Percentiles rank a stretch among this genome's conserved stretches.
These are phyloP conservation scores for Poteriospumella lacustris DNA, from an alignment of 108 stramenopile species.

Conservation along the genomic window DNA sequence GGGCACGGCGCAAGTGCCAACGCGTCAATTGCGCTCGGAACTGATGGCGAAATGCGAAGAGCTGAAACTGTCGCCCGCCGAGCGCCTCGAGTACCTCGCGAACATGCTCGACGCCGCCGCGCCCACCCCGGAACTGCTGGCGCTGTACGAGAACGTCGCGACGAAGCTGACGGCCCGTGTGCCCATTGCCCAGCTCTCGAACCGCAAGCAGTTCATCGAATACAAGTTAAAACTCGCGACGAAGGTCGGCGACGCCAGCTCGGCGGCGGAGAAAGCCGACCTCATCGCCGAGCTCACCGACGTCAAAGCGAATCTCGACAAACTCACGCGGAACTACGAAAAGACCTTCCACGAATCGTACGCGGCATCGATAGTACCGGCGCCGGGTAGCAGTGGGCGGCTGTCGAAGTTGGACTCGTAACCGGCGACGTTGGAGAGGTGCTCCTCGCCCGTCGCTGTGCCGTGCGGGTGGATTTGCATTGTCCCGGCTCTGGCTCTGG, in stretches of 20 bases:
- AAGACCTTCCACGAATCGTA: not conserved
- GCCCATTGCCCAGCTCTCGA: constrained; percentile 19
- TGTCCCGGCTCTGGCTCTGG: too few relatives aligned
- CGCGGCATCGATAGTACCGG: too few relatives aligned
- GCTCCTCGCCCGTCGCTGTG: too few relatives aligned
- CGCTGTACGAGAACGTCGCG: not conserved
- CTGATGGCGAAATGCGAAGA: not conserved
- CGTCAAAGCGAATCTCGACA: not conserved
- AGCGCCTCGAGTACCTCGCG: not conserved
- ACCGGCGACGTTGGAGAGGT: too few relatives aligned
- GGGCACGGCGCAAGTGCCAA: too few relatives aligned
- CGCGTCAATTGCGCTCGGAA: not conserved
- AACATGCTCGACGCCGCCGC: not conserved
- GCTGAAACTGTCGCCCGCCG: not conserved
- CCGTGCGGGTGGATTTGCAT: too few relatives aligned
- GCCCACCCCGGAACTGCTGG: not conserved
- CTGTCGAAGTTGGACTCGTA: too few relatives aligned
- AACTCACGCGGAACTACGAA: not conserved
- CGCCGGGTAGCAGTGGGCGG: too few relatives aligned
- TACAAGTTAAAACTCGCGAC: constrained; percentile 14
- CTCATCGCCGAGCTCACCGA: not conserved
- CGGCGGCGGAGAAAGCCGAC: not conserved
- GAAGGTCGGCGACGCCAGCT: not conserved
- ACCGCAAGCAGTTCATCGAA: constrained; percentile 8
- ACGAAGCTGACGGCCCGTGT: not conserved